phyloP scores from a whole-genome alignment of 495 filamentous ascomycete genomes.

The Xylaria venustula region DNA sequence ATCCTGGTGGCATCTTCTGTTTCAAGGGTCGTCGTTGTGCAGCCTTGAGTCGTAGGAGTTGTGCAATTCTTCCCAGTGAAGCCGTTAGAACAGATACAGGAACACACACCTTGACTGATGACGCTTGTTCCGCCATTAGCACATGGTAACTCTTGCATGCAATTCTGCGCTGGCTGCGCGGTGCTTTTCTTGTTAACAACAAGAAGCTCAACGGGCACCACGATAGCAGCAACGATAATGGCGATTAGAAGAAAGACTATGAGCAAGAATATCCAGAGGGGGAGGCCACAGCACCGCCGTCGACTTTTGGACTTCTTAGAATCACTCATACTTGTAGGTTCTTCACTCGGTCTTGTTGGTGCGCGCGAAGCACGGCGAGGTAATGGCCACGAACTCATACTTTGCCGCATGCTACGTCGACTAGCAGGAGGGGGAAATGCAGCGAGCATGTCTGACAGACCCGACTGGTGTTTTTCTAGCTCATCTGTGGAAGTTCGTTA shows the following conservation, averaged over 20 bases:
- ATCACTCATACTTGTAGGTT: slow-evolving; percentile 11
- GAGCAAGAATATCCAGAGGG: slow-evolving; percentile 73
- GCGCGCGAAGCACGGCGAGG: slow-evolving; percentile 30
- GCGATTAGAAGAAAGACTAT: slow-evolving; percentile 66
- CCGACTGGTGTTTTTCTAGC: slow-evolving; percentile 52
- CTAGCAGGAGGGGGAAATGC: slow-evolving; percentile 83
- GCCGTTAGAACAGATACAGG: slow-evolving; percentile 83
- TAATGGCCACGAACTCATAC: slow-evolving; percentile 42
- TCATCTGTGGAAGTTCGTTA: slow-evolving; percentile 37
- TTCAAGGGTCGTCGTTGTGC: slow-evolving; percentile 63
- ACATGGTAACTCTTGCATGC: slow-evolving; percentile 59
- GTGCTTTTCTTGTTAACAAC: slow-evolving; percentile 57
- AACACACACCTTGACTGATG: slow-evolving; percentile 62
- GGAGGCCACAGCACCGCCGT: slow-evolving; percentile 71
- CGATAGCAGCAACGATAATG: slow-evolving; percentile 79
- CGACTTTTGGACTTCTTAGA: slow-evolving; percentile 20
- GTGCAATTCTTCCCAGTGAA: slow-evolving; percentile 80
- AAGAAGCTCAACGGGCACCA: slow-evolving; percentile 82
- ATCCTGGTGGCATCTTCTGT: slow-evolving; percentile 40
- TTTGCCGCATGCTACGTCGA: slow-evolving; percentile 46
- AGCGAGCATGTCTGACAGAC: slow-evolving; percentile 83
- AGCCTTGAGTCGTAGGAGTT: slow-evolving; percentile 58
- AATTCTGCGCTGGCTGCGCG: slow-evolving; percentile 34
- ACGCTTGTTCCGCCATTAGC: slow-evolving; percentile 79
- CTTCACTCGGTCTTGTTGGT: slow-evolving; percentile 15